These are phyloP conservation scores for Aspergillus japonicus DNA, from an alignment of 2,329 filamentous ascomycete genomes.

Conservation along the genomic window DNA sequence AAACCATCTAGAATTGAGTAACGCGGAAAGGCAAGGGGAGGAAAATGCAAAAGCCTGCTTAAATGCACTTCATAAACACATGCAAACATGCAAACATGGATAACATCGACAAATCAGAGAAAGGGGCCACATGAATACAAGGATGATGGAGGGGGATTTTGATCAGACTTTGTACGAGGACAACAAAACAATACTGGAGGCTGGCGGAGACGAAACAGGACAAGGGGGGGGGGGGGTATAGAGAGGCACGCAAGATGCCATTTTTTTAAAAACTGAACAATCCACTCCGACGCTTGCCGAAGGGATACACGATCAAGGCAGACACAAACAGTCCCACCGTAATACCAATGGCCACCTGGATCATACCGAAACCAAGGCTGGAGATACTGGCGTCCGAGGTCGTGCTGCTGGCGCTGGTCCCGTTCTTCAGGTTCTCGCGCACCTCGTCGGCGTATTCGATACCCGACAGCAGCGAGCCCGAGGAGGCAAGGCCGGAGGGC, in stretches of 20 bases:
- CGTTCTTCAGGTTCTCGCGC: slow-evolving; percentile 23
- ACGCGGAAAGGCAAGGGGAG: not conserved
- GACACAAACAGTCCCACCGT: slow-evolving; percentile 43
- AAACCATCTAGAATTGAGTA: not conserved
- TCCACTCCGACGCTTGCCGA: slow-evolving; percentile 41
- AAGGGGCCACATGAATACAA: not conserved
- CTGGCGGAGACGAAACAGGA: too few relatives aligned
- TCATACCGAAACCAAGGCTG: slow-evolving; percentile 42
- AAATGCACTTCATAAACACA: not conserved
- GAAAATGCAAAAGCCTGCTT: not conserved
- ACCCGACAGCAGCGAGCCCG: slow-evolving; percentile 55
- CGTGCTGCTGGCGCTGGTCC: slow-evolving; percentile 7
- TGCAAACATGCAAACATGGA: not conserved
- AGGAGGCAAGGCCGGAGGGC: slow-evolving; percentile 57
- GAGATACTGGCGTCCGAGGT: slow-evolving; percentile 22
- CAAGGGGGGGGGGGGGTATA: too few relatives aligned
- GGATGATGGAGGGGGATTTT: too few relatives aligned
- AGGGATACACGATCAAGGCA: slow-evolving; percentile 40
- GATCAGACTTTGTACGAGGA: too few relatives aligned
- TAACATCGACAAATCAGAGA: not conserved
- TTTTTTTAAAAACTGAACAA: slow-evolving; percentile 36
- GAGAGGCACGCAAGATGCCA: not conserved
- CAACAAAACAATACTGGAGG: too few relatives aligned
- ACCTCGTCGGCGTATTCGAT: slow-evolving; percentile 57
- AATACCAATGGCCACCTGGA: slow-evolving; percentile 43